Evolutionary conservation across 2,329 filamentous ascomycete species (phyloP).

Genomic region (Cordyceps cicadae): DNA sequence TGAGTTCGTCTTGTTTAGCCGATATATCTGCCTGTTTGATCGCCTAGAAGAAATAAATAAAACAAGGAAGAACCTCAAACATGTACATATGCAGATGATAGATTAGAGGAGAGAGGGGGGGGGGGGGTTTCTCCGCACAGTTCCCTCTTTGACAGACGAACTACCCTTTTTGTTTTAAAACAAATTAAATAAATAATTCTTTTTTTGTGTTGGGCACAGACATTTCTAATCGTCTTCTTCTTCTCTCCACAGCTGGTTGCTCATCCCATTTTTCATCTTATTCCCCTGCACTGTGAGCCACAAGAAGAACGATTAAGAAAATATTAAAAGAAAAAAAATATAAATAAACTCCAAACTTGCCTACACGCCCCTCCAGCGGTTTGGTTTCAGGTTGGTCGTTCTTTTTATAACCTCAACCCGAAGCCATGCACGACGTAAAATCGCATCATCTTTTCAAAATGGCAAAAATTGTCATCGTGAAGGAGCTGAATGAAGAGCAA

Average conservation of each 20-base stretch:
- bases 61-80: conserved; percentile 4
- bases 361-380: background rate
- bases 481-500: background rate
- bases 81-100: background rate
- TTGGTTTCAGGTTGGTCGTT: conserved; percentile 2
- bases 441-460: background rate
- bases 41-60: no score
- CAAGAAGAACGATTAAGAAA: background rate
- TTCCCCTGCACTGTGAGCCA: background rate
- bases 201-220: background rate
- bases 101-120: background rate
- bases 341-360: no score
- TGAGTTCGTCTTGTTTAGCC: background rate
- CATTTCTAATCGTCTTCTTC: background rate
- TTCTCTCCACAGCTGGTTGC: background rate
- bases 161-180: background rate
- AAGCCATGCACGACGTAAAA: background rate
- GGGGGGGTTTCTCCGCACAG: background rate
- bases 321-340: no score
- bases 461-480: background rate
- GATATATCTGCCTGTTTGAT: background rate
- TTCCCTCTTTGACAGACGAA: background rate
- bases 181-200: no score
- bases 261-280: conserved; percentile 4
- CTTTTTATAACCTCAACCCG: background rate